Base-by-base conservation (phyloP, 2,329 filamentous ascomycete genomes). In the Fusarium camptoceras region DNA sequence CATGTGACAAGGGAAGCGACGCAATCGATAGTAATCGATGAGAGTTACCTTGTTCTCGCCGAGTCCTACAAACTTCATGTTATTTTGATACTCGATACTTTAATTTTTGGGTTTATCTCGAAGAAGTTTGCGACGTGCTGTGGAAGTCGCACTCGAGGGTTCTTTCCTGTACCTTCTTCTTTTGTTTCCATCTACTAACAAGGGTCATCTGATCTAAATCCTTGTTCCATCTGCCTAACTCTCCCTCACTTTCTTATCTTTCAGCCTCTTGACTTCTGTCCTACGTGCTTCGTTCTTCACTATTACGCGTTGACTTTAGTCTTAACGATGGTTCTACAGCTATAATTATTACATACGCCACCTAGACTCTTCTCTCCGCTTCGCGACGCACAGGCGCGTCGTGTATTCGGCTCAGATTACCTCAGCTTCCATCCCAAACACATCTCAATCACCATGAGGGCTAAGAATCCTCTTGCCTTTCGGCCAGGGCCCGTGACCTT, bases 401-500 rank as follows among this genome's bases (percentile, higher is more conserved):
- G 30, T 47, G 53, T 44, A 25, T 37, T 41, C 49, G 47, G 41
- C 48, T 44, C 39, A 18, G 43, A 43, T 63, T 62, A 58, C 46
- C 66, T 66, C 55, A 55, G 34, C 51, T 41, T 48, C 60, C 56
- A 34, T 48, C 28, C 28, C 47, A 64, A 39, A 39, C 46, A 27
- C 65, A 43, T 55, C 37, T 50, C 53, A 15, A 28, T 66, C 50
- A 42, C 34, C 56, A 56, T 64, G 80, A 76, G 68, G 70, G 59
- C 64, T 60, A 66, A 71, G 49, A 90, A 89, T 67, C 88, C 88
- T 3, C 83, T 97, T 76, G 91, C 90, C 64, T 99, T 98, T 81
- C 89, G 89, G 66, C 92, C 93, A 28, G 85, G 88, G 70, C 91
- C 93, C 53, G 95, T 98, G 62, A 94, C 92, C 37, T 85, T 97